These are phyloP conservation scores for Phyllosticta citrichinensis DNA, from an alignment of 2,329 filamentous ascomycete genomes.

Conservation along the genomic window DNA sequence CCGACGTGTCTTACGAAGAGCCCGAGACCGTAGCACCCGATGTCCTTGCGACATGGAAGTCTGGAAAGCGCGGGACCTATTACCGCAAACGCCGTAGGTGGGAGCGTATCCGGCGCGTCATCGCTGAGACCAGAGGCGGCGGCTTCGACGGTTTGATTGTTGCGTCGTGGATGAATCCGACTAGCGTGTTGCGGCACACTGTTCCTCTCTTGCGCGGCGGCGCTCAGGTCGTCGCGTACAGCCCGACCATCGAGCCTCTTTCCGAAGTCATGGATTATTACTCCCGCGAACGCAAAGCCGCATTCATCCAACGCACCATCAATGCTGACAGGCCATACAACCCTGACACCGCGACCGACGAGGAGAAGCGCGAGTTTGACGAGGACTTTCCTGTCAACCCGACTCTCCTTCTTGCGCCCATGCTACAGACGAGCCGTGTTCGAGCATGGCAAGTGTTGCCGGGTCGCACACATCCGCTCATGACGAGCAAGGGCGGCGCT, in stretches of 20 bases:
- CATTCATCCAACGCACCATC: constrained; percentile 47
- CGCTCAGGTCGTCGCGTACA: constrained; percentile 78
- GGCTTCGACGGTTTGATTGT: constrained; percentile 77
- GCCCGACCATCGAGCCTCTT: constrained; percentile 68
- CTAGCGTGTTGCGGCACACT: constrained; percentile 61
- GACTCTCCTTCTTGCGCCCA: constrained; percentile 66
- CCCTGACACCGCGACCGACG: constrained; percentile 28
- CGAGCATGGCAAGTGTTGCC: constrained; percentile 86
- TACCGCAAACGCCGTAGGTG: constrained; percentile 82
- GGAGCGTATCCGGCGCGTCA: constrained; percentile 59
- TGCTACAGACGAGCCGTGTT: constrained; percentile 69
- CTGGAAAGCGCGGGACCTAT: constrained; percentile 72
- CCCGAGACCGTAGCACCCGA: constrained; percentile 51
- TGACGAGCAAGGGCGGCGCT: constrained; percentile 78
- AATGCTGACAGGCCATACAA: background rate
- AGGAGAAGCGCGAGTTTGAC: constrained; percentile 14
- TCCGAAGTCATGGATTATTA: constrained; percentile 73
- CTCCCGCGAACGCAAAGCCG: constrained; percentile 65
- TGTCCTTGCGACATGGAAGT: constrained; percentile 61
- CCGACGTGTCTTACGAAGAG: constrained; percentile 65
- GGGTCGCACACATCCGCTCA: constrained; percentile 82
- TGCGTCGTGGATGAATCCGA: constrained; percentile 71
- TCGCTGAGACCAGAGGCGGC: constrained; percentile 64
- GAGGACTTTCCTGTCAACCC: constrained; percentile 79
- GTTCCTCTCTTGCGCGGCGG: constrained; percentile 77